Evolutionary conservation across 495 filamentous ascomycete genomes (phyloP).

Genomic region (Penicillium paradoxum): DNA sequence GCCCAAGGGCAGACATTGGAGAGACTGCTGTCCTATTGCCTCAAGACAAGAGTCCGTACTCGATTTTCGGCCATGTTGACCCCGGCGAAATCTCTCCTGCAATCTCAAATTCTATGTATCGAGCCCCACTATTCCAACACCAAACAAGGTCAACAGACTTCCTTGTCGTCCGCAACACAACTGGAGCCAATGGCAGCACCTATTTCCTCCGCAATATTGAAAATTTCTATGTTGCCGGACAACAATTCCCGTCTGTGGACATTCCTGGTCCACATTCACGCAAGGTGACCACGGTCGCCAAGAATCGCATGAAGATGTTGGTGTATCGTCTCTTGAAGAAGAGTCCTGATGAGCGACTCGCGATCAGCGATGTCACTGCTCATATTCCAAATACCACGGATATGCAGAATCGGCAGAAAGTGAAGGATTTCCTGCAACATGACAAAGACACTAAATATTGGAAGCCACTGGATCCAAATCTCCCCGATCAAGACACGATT

Average conservation of each 20-base stretch:
- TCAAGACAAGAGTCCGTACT: conserved; percentile 92
- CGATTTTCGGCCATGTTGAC: conserved; percentile 88
- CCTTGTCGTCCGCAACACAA: conserved; percentile 74
- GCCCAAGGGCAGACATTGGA: conserved; percentile 74
- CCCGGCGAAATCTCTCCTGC: conserved; percentile 84
- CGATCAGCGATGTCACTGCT: conserved; percentile 72
- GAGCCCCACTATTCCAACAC: conserved; percentile 89
- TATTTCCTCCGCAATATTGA: conserved; percentile 86
- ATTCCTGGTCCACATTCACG: conserved; percentile 90
- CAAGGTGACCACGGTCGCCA: conserved; percentile 88
- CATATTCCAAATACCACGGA: conserved; percentile 89
- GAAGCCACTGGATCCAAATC: conserved; percentile 68
- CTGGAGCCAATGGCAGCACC: conserved; percentile 62
- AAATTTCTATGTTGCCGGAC: conserved; percentile 82
- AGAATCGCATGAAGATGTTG: conserved; percentile 94
- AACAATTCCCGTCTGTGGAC: conserved; percentile 85
- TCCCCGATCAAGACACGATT: conserved; percentile 70
- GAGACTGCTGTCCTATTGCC: conserved; percentile 82
- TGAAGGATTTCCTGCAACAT: conserved; percentile 92
- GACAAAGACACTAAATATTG: conserved; percentile 79
- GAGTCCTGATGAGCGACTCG: conserved; percentile 60
- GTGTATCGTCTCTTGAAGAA: conserved; percentile 79
- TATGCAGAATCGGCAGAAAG: conserved; percentile 90
- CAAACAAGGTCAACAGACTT: conserved; percentile 75
- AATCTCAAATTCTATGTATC: conserved; percentile 90